A percentile compares a stretch with the other conserved stretches of the same genome.
These are phyloP conservation scores for Botrytis fabae DNA, from an alignment of 2,329 filamentous ascomycete genomes.

Conservation along the genomic window DNA sequence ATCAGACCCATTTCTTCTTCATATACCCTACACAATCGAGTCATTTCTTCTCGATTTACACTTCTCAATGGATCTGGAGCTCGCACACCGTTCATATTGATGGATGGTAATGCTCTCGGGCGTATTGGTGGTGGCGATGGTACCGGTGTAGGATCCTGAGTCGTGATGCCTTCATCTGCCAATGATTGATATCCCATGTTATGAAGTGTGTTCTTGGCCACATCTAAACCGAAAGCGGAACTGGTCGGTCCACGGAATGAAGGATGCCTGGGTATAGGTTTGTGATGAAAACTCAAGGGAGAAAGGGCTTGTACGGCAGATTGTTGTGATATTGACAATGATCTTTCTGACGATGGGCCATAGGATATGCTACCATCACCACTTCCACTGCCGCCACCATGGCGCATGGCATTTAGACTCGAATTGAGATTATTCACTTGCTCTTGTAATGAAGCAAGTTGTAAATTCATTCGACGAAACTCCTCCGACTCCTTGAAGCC, in stretches of 20 bases:
- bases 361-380: slow-evolving; percentile 13
- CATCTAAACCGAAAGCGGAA: slow-evolving; percentile 79
- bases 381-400: slow-evolving; percentile 24
- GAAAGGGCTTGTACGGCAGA: slow-evolving; percentile 30
- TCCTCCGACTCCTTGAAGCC: slow-evolving; percentile 92
- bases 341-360: slow-evolving; percentile 32
- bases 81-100: slow-evolving; percentile 43
- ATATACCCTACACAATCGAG: slow-evolving; percentile 75
- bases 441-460: slow-evolving; percentile 75
- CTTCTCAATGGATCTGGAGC: slow-evolving; percentile 78
- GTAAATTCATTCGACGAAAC: slow-evolving; percentile 76
- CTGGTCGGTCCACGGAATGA: slow-evolving; percentile 84
- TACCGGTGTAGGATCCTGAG: slow-evolving; percentile 53
- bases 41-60: slow-evolving; percentile 74
- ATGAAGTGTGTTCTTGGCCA: slow-evolving; percentile 82
- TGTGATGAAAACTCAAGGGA: slow-evolving; percentile 29
- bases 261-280: slow-evolving; percentile 44
- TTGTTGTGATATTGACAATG: slow-evolving; percentile 36
- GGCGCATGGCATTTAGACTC: slow-evolving; percentile 57
- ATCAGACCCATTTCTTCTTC: slow-evolving; percentile 90
- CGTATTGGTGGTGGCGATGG: slow-evolving; percentile 35
- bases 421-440: slow-evolving; percentile 78
- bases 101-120: slow-evolving; percentile 25
- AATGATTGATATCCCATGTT: slow-evolving; percentile 81
- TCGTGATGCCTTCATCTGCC: slow-evolving; percentile 62